Base-by-base conservation (phyloP, 179 eudicot species). In the Camellia oleifera region DNA sequence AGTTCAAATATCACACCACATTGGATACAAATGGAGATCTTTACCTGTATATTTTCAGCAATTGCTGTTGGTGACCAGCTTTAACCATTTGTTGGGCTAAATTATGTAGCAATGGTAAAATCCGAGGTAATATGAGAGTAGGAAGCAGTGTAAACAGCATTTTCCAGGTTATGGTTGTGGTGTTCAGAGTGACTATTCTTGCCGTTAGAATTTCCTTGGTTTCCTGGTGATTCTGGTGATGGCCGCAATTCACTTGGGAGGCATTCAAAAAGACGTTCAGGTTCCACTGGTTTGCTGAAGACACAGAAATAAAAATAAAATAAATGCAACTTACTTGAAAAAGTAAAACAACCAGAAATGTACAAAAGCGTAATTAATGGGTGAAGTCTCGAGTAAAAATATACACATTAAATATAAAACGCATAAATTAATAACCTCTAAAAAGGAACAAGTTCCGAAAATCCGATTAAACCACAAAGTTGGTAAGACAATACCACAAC, bases 211-310 rank as follows among this genome's bases (percentile, higher is more conserved):
- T 90, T 90, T 67, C 82, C 84, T 64, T 85, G 87, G 75, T 90
- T 85, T 61, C 90, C 95, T 69, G 88, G 88, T 50, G 94, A 89
- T 72, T 89, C 98, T 53, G 98, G 89, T 78, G 98, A 91, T 74
- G 98, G 99, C 77, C 93, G 87, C 85, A 94, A 80, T 15, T 97
- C 88, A 84, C 90, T 92, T 57, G 99, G 97, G 40, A 94, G 97
- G 84, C 98, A 91, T 87, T 94, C 98, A 79, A 94, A 92, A 78
- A 97, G 95, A 61, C 94, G 91, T 83, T 94, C 99, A 68, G 99
- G 98, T 76, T 97, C 99, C 83, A 97, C 90, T 72, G 99, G 92
- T 83, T 94, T 95, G 89, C 99, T 97, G 97, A 62, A 79, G 77
- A 66, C 15, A 72, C 78, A 82, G 74, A 46, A 64, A 70, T 44